Base-by-base conservation (phyloP, 1,284 basidiomycete species). In the Marasmius tenuissimus region DNA sequence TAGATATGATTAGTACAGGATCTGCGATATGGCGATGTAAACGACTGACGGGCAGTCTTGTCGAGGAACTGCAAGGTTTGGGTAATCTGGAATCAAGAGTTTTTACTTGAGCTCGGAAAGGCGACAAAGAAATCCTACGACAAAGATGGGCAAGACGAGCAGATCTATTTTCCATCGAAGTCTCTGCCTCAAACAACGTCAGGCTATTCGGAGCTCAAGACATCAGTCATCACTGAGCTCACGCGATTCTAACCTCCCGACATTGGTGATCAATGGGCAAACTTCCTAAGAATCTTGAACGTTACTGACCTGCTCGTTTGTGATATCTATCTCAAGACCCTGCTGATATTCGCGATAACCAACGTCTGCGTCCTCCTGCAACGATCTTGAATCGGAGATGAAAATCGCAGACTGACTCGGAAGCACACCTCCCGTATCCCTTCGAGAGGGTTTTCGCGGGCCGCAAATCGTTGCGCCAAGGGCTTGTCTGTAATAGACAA, bases 51-150 rank as follows among this genome's bases (percentile, higher is more conserved):
- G 3, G 64, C 65, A 16, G 38, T 57, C 39, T 57, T 57, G 50
- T 67, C 66, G 22, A 67, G 20, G 37, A 65, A 67, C 52, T 67
- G 66, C 8, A 67, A 61, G 40, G 64, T 65, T 59, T 67, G 66
- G n/a, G 66, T 67, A 5, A 57, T 40, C 55, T 57, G 12, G 5
- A 22, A 14, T 1, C 9, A 45, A 12, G 12, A 16, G 37, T 2
- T 20, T 33, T 12, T 5, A 45, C n/a, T 18, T 14, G 16, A 16
- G 38, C n/a, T 57, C 35, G 6, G 1, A 4, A 10, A 4, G 4
- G n/a, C 7, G 1, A n/a, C 18, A 45, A 45, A 35, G 18, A n/a
- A 16, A 45, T 1, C 55, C 11, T 1, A 67, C 34, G 34, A 65
- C 12, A 39, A 67, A 67, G 16, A 67, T 67, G 1, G 62, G 62